A percentile compares a stretch with the other conserved stretches of the same genome.
These are phyloP conservation scores for Saccharomycopsis hybrid DNA, from an alignment of 1,139 yeast genomes.

Conservation along the genomic window DNA sequence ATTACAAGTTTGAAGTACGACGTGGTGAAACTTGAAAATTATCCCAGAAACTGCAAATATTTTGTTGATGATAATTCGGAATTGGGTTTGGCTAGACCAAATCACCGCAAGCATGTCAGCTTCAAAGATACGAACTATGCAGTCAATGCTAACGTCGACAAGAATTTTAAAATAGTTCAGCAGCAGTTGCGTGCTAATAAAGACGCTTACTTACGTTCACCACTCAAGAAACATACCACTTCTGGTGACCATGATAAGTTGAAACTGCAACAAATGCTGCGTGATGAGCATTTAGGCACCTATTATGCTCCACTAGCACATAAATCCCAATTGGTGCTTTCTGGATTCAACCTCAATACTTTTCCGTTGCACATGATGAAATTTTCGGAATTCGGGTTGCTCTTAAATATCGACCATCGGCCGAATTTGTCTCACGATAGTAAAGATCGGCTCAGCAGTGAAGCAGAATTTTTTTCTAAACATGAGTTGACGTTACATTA, in stretches of 20 bases:
- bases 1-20: background rate
- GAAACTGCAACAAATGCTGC: no score
- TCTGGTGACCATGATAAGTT: no score
- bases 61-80: conserved; percentile 8
- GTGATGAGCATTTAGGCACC: background rate
- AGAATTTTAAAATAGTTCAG: background rate
- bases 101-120: background rate
- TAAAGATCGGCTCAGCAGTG: background rate
- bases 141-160: conserved; percentile 1
- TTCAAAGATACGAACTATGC: conserved; percentile 4
- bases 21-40: conserved; percentile 5
- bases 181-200: background rate
- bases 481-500: background rate
- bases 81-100: background rate
- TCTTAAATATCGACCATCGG: conserved; percentile 9
- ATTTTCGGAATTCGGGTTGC: conserved; percentile 8
- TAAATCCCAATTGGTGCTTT: background rate
- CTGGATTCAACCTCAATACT: conserved; percentile 4
- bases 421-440: conserved; percentile 1
- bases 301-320: no score
- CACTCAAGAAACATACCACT: no score
- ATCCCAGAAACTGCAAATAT: conserved; percentile 4
- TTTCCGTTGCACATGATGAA: conserved; percentile 9
- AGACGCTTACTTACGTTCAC: no score
- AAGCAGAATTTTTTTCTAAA: background rate